Base-by-base conservation (phyloP, 1,284 basidiomycete genomes). In the Malassezia psittaci region DNA sequence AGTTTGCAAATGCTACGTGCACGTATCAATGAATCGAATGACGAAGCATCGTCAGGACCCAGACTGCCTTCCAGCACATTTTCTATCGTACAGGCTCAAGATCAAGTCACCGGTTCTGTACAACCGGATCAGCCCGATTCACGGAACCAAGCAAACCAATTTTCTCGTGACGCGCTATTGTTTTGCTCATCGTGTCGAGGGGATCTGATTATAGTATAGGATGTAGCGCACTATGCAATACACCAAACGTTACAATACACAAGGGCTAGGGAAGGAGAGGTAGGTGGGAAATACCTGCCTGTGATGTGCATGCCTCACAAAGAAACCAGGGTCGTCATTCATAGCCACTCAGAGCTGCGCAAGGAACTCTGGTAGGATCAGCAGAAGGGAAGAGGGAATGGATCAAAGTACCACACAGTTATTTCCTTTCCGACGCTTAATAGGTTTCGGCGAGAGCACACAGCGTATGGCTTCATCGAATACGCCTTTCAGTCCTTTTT, bases 401-500 rank as follows among this genome's bases (percentile, higher is more conserved):
- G 33, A 18, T 48, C 58, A 74, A 42, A 74, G 65, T 48, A 74
- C 70, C 3, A 58, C 41, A 50, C 72, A 74, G 54, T 71, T 71
- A 61, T 66, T 70, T 61, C 67, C 66, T 60, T 72, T 74, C 60
- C 67, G 65, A 18, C 57, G 60, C 61, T 67, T 69, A 35, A 72
- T 54, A 19, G 69, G 72, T 29, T 69, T 62, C 0, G 70, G 70
- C 10, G 68, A 68, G 16, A 71, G n/a, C 10, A 72, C 71, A 46
- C 68, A 65, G 19, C 69, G 55, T 42, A 72, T 74, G 18, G 70
- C 72, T 52, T 74, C 72, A 44, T 74, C 71, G 52, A 74, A 74
- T 7, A 74, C 71, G 33, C 69, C 68, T 60, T 74, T 74, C 40
- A 74, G 51, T 0, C 71, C 91, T 78, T 96, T 93, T 80, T 98